Base-by-base conservation (phyloP, 192 early-diverging fungal species). In the Obelidium mucronatum region DNA sequence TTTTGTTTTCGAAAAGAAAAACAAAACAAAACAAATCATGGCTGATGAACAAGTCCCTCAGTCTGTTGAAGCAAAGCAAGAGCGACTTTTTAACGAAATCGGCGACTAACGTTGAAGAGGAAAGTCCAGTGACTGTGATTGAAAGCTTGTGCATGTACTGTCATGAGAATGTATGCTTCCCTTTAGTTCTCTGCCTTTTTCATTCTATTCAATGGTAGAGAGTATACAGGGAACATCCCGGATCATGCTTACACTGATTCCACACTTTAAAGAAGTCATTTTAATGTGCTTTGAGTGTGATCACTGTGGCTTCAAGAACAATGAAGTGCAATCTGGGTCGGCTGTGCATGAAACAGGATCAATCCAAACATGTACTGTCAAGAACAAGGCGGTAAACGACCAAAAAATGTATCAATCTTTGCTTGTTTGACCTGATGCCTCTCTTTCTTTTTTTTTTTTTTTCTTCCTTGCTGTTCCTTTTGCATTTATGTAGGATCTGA, bases 111-210 rank as follows among this genome's bases (percentile, higher is more conserved):
- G 81, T 83, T n/a, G 78, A 83, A 22, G 69, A 71, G 52, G 69
- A 71, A 4, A 40, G 34, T 36, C 69, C 31, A 1, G 91, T 91
- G 22, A 92, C 93, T 2, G 96, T 95, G 80, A 91, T 97, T 59
- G 95, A 98, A 80, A 91, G 89, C 64, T 76, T 94, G 37, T 98
- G 96, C 80, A 94, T 98, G 94, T 90, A 90, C 74, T 98, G 96
- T 81, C 83, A 90, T 58, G 85, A 97, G 67, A 92, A 90, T 76
- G 91, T 93, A 86, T 77, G 67, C 56, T 63, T 44, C 37, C 3
- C 22, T 42, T 2, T 37, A 22, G 75, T n/a, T n/a, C n/a, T n/a
- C n/a, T n/a, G n/a, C n/a, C 44, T 48, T 6, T 48, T 48, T 19
- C 11, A 48, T 48, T 48, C 0, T 6, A 48, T 48, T 48, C 44